Base-by-base conservation (phyloP, 768 basidiomycete species). In the Tylopilus sp. region DNA sequence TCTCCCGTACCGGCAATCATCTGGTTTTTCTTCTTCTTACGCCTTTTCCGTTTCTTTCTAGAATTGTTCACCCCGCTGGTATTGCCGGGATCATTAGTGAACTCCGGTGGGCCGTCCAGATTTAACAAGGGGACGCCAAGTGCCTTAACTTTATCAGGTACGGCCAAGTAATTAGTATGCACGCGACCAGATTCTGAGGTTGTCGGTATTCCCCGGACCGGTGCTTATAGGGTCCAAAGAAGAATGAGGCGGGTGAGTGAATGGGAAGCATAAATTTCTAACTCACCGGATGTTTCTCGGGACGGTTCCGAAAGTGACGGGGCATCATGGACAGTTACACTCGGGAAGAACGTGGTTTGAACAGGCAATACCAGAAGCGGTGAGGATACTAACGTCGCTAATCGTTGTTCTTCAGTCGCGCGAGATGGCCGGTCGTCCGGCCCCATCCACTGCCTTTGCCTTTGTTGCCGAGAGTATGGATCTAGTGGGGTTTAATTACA, bases 21-120 rank as follows among this genome's bases (percentile, higher is more conserved):
- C 50, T 67, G 72, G 48, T 70, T 71, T 60, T 78, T 82, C 69
- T 78, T 83, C 61, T 76, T 82, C 62, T 78, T 82, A 52, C 72
- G 76, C 55, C 78, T 72, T 65, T 71, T 79, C 8, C 79, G 74
- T 57, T 75, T 85, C 72, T 80, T 85, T 63, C 78, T 85, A 30
- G 76, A 67, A 56, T 62, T 71, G 30, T 55, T 56, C 55, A 45
- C 41, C 53, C 53, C 47, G 42, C 34, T 52, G 22, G 45, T 36
- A 48, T 57, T 51, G 38, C 58, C 69, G 55, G 52, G 30, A 25
- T 47, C 43, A 44, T 53, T 52, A 19, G 17, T 34, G 31, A 45
- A 43, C 34, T 66, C 72, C 46, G 75, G 78, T 24, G 78, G 79
- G 2, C 81, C 81, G 36, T 67, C 69, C 12, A 87, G 73, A 60